Conservation (phyloP, 768 basidiomycete species). For the Lactarius hatsudake region DNA sequence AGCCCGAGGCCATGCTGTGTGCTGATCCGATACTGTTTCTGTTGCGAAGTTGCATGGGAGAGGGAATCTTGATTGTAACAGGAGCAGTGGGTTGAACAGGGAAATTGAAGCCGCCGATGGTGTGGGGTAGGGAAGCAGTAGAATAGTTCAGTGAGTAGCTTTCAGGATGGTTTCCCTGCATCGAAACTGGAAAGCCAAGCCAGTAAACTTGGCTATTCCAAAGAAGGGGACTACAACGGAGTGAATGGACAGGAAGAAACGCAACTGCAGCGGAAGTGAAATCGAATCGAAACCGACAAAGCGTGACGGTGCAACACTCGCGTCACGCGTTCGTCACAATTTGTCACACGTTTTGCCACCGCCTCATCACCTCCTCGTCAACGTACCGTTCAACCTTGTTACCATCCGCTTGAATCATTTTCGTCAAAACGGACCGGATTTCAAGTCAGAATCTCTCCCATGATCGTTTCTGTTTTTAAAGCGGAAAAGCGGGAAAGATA, state of each 20-base stretch:
- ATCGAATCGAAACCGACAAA: constrained; percentile 20
- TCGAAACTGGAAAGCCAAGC: constrained; percentile 19
- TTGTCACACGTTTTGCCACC: constrained; percentile 13
- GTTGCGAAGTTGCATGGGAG: constrained; percentile 27
- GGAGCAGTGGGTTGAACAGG: constrained; percentile 16
- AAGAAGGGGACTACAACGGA: neutral
- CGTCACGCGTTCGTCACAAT: constrained; percentile 24
- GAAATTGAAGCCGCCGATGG: constrained; percentile 26
- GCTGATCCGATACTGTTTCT: constrained; percentile 21
- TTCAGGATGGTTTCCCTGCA: constrained; percentile 23
- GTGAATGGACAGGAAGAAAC: constrained; percentile 4
- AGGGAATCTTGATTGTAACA: constrained; percentile 26
- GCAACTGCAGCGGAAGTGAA: constrained; percentile 7
- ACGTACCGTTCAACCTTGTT: constrained; percentile 11
- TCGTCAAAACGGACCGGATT: constrained; percentile 14
- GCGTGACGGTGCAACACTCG: constrained; percentile 19
- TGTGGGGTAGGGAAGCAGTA: constrained; percentile 15
- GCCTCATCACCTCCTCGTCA: constrained; percentile 20
- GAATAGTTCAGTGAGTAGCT: constrained; percentile 17
- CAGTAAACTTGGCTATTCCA: constrained; percentile 1
- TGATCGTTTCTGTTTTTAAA: constrained; percentile 13
- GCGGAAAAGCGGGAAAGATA: constrained; percentile 4
- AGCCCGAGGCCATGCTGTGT: constrained; percentile 34
- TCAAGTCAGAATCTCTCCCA: neutral
- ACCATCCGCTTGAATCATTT: constrained; percentile 11